phyloP scores from a whole-genome alignment of 345 rosid species.

The Erucastrum elatum region DNA sequence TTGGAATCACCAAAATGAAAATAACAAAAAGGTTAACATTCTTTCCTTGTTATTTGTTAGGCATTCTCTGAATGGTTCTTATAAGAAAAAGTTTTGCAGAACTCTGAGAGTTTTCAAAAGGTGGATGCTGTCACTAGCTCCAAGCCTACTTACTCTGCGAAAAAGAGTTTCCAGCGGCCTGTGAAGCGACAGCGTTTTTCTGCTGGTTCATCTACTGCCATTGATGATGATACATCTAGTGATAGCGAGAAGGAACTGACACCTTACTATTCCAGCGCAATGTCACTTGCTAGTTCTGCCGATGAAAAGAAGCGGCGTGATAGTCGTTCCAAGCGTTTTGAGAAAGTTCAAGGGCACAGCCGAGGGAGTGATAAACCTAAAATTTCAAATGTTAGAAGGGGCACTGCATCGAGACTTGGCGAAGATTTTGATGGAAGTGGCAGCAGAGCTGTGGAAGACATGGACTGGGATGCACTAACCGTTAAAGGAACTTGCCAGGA shows the following conservation, averaged over 20 bases:
- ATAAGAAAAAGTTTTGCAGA: constrained; percentile 21
- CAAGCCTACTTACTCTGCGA: constrained; percentile 43
- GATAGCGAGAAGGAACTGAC: constrained; percentile 94
- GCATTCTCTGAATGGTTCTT: constrained; percentile 12
- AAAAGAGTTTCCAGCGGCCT: constrained; percentile 62
- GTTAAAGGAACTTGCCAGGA: constrained; percentile 95
- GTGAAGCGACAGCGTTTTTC: constrained; percentile 73
- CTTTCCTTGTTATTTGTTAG: constrained; percentile 16
- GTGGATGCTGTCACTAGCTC: constrained; percentile 46
- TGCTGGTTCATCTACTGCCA: constrained; percentile 45
- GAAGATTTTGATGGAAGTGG: constrained; percentile 72
- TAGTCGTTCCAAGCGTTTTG: constrained; percentile 90
- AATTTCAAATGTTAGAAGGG: constrained; percentile 69
- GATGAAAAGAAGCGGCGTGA: constrained; percentile 96
- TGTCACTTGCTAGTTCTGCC: constrained; percentile 65
- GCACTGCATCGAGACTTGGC: constrained; percentile 71
- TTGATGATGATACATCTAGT: constrained; percentile 82
- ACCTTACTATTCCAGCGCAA: constrained; percentile 74
- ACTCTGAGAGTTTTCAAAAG: constrained; percentile 42
- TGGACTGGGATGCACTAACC: constrained; percentile 97
- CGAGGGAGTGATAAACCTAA: constrained; percentile 59
- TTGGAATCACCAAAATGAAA: constrained; percentile 51
- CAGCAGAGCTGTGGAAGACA: constrained; percentile 95
- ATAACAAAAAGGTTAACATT: constrained; percentile 59
- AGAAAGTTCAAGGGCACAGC: constrained; percentile 66